phyloP scores from a whole-genome alignment of 306 rosid genomes.

The Cicer pinnatifidum region DNA sequence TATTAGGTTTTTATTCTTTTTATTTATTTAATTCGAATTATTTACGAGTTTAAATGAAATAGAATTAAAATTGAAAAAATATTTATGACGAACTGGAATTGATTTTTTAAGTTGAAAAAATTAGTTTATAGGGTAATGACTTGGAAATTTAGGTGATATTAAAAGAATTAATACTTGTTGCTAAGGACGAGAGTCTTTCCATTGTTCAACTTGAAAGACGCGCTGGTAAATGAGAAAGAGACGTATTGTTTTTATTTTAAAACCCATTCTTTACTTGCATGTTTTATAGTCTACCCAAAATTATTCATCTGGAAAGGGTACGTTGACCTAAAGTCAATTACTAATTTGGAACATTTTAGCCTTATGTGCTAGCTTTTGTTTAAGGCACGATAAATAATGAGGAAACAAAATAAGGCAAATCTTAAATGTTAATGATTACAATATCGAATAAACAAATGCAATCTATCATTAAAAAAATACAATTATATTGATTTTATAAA shows the following conservation, averaged over 20 bases:
- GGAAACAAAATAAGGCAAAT: background rate
- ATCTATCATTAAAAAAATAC: too few species aligned
- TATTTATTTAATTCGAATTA: too few species aligned
- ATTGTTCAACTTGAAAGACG: constrained; percentile 33
- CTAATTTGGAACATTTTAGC: constrained; percentile 9
- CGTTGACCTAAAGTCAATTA: constrained; percentile 8
- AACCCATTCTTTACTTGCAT: constrained; percentile 17
- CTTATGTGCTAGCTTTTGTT: background rate
- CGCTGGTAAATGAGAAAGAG: constrained; percentile 6
- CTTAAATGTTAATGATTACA: background rate
- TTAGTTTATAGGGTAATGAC: too few species aligned
- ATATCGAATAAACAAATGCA: background rate
- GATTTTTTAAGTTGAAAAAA: too few species aligned
- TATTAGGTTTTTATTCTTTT: too few species aligned
- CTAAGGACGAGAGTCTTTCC: too few species aligned
- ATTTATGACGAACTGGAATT: too few species aligned
- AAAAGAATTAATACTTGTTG: too few species aligned
- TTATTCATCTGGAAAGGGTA: background rate
- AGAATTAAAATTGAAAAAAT: too few species aligned
- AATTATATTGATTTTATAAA: too few species aligned
- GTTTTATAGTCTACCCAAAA: background rate
- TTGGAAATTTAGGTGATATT: too few species aligned
- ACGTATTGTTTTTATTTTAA: background rate
- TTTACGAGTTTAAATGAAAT: too few species aligned
- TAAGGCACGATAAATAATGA: background rate